Evolutionary conservation across 164 flowering plant species (phyloP).

Genomic region (Kingdonia uniflora): DNA sequence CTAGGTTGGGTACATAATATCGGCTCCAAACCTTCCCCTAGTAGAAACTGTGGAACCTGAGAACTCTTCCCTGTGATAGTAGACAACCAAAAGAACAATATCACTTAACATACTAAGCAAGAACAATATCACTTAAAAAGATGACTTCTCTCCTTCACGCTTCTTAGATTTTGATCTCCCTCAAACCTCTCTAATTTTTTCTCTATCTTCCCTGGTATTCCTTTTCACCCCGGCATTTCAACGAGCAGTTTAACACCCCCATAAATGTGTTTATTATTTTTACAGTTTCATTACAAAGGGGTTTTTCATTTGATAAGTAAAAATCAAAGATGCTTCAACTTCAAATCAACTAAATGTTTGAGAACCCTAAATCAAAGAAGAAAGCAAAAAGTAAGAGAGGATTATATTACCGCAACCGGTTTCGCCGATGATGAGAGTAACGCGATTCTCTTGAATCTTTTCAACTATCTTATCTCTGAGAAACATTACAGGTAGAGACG

Average conservation of each 20-base stretch:
- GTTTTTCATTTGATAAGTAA: no score
- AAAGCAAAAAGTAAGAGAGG: background rate
- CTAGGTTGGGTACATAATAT: slow-evolving; percentile 93
- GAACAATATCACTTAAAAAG: background rate
- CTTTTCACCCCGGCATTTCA: no score
- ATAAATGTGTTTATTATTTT: no score
- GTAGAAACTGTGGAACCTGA: slow-evolving; percentile 87
- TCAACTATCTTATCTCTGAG: slow-evolving; percentile 54
- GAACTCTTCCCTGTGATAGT: slow-evolving; percentile 77
- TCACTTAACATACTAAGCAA: background rate
- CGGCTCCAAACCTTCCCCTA: slow-evolving; percentile 64
- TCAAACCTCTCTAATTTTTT: no score
- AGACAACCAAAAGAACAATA: slow-evolving; percentile 1
- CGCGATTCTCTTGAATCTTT: slow-evolving; percentile 74
- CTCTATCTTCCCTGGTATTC: no score
- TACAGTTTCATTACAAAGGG: no score
- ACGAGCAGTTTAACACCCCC: no score
- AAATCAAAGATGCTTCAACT: no score
- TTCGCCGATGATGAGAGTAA: slow-evolving; percentile 87
- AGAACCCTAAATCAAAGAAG: background rate
- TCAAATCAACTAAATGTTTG: background rate
- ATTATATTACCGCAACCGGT: slow-evolving; percentile 77
- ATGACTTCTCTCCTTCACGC: no score
- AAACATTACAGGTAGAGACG: slow-evolving; percentile 51
- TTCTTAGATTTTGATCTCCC: no score